Conservation (phyloP, 2,329 filamentous ascomycete species). For the Thermomyces lanuginosus region DNA sequence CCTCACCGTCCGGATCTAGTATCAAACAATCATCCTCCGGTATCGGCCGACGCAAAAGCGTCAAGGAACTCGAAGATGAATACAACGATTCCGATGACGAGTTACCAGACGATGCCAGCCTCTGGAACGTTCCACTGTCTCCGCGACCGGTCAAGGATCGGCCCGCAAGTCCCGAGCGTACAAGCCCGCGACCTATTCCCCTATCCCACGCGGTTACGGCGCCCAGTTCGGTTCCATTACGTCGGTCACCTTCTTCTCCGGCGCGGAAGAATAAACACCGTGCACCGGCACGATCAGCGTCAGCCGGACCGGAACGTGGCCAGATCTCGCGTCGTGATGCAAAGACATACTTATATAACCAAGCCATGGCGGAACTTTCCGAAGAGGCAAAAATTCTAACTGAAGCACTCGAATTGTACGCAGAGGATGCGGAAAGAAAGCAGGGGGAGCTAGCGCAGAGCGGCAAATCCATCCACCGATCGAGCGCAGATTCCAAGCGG, state of each 20-base stretch:
- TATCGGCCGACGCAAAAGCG: slow-evolving; percentile 24
- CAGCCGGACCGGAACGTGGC: slow-evolving; percentile 26
- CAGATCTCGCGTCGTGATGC: slow-evolving; percentile 26
- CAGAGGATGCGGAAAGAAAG: slow-evolving; percentile 31
- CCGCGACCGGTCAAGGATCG: slow-evolving; percentile 28
- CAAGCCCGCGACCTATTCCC: slow-evolving; percentile 26
- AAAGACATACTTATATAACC: slow-evolving; percentile 43
- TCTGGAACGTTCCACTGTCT: slow-evolving; percentile 36
- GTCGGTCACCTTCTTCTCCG: slow-evolving; percentile 7
- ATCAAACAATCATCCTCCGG: too few species aligned
- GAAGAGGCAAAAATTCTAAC: slow-evolving; percentile 45
- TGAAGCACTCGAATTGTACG: slow-evolving; percentile 42
- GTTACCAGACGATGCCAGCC: slow-evolving; percentile 33
- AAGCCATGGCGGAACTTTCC: slow-evolving; percentile 41
- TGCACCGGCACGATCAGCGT: slow-evolving; percentile 18
- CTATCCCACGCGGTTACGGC: slow-evolving; percentile 22
- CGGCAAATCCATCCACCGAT: slow-evolving; percentile 20
- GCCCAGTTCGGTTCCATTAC: slow-evolving; percentile 6
- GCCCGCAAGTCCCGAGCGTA: slow-evolving; percentile 24
- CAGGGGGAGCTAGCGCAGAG: slow-evolving; percentile 33
- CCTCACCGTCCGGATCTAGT: too few species aligned
- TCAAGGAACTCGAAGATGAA: slow-evolving; percentile 34
- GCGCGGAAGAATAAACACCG: slow-evolving; percentile 9
- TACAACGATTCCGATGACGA: slow-evolving; percentile 37
- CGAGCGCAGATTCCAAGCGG: slow-evolving; percentile 23